Base-by-base conservation (phyloP, 2,329 filamentous ascomycete genomes). In the Myriosclerotinia scirpicola region DNA sequence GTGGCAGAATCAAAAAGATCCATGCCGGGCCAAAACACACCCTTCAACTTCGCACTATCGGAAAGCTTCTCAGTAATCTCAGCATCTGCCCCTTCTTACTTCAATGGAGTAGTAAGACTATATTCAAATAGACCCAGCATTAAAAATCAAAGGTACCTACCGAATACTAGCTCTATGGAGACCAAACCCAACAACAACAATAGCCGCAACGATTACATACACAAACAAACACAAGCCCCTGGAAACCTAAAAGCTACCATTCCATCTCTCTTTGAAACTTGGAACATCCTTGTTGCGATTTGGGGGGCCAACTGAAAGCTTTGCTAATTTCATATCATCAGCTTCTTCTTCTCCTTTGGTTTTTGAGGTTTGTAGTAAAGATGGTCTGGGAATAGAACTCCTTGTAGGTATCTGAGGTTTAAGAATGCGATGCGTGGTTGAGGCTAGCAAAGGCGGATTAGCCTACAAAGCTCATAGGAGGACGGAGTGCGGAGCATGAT, bases 1-100 rank as follows among this genome's bases (percentile, higher is more conserved):
- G 88, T 90, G 5, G 91, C 91, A 64, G 91, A 87, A 76, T 94
- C 91, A 75, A 93, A 93, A n/a, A 92, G 83, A 64, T 86, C 85
- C 90, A 93, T 93, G 22, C 91, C 91, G 3, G 89, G 88, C 83
- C 88, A 92, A 55, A 86, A 80, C 22, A 88, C 80, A 2, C 90
- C 90, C 76, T 93, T 93, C 64, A 93, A 81, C 52, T 72, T 75
- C 14, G 74, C 69, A 67, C 70, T 74, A 22, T 76, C 75, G 7
- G 71, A 65, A n/a, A 71, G 30, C 65, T 73, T 73, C 53, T 71
- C 67, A 7, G 26, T 62, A 30, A 69, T 71, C 15, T 70, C 70
- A 15, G 61, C 50, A n/a, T 70, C 61, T 36, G 11, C 46, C 50
- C 46, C 64, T 22, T 70, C 67, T 12, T 44, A 54, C 48, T 71